Evolutionary conservation across 495 filamentous ascomycete species (phyloP).

Genomic region (Astrocystis sublimbata): DNA sequence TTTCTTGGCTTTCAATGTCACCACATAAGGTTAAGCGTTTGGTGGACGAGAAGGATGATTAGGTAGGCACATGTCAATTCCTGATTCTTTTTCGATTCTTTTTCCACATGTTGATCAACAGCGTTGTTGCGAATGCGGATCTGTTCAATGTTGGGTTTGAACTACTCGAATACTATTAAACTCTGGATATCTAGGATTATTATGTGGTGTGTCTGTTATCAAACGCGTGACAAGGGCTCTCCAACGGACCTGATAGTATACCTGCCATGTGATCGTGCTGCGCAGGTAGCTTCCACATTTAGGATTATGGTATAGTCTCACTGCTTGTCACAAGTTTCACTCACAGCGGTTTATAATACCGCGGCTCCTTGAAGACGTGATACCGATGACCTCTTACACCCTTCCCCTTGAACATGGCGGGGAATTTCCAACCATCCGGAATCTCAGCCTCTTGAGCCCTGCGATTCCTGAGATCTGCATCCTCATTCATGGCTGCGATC

Average conservation of each 20-base stretch:
- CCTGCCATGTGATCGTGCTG: conserved; percentile 11
- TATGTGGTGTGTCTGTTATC: too few relatives aligned
- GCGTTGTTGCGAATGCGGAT: not conserved
- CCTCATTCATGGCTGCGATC: conserved; percentile 30
- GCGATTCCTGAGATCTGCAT: conserved; percentile 34
- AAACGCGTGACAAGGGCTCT: not conserved
- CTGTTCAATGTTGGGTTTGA: too few relatives aligned
- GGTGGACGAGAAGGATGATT: too few relatives aligned
- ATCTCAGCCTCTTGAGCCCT: conserved; percentile 65
- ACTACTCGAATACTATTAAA: too few relatives aligned
- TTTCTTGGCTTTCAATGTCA: too few relatives aligned
- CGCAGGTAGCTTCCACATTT: conserved; percentile 24
- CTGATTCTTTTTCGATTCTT: not conserved
- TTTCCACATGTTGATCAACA: not conserved
- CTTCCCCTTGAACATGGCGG: conserved; percentile 79
- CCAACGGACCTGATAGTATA: conserved; percentile 15
- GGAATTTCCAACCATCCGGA: conserved; percentile 77
- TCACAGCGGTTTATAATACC: conserved; percentile 58
- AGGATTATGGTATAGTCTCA: conserved; percentile 17
- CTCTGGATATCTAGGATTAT: too few relatives aligned
- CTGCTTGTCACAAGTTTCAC: conserved; percentile 6
- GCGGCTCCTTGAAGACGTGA: conserved; percentile 94
- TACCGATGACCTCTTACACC: conserved; percentile 89
- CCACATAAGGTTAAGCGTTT: too few relatives aligned
- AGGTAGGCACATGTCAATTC: too few relatives aligned